Base-by-base conservation (phyloP, 2,329 filamentous ascomycete species). In the Nemania diffusa region DNA sequence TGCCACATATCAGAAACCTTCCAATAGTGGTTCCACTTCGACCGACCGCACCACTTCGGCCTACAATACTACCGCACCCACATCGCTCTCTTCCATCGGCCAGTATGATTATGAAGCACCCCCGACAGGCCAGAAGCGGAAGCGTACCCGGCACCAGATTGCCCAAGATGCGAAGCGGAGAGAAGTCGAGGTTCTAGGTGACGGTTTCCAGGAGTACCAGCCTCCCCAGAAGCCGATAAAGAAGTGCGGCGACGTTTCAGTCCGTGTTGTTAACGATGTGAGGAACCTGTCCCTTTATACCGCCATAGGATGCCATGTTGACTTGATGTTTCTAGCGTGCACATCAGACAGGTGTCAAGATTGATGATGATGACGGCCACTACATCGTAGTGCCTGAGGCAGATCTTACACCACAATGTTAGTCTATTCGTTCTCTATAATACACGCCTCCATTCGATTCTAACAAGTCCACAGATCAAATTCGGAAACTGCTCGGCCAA, bases 311-410 rank as follows among this genome's bases (percentile, higher is more conserved):
- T 62, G n/a, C 15, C 56, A 57, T 60, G 27, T 51, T 71, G 34
- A 72, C 71, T 64, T 61, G 62, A 42, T 57, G 8, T 32, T 56
- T 57, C 55, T 57, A 74, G 70, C 71, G 70, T 63, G 69, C 71
- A 42, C 65, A 83, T 65, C 87, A 86, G 69, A 83, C 89, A 71
- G 64, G 66, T 27, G 85, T 90, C 73, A 96, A 97, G 78, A 91
- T 96, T 51, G 96, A 99, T 75, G 96, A 99, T 72, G 94, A 97
- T 52, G 96, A 99, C 74, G 96, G 96, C 5, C 96, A 99, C 80
- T 99, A 97, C 77, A 93, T 98, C 73, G 94, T 99, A 24, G 90
- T 92, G 1, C 92, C 94, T 32, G 93, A 97, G 73, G 91, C 92
- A 11, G 89, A 92, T 67, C 84, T 99, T 59, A 97, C 96, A 15